Evolutionary conservation across 345 rosid species (phyloP).

Genomic region (Cardamine occulta): DNA sequence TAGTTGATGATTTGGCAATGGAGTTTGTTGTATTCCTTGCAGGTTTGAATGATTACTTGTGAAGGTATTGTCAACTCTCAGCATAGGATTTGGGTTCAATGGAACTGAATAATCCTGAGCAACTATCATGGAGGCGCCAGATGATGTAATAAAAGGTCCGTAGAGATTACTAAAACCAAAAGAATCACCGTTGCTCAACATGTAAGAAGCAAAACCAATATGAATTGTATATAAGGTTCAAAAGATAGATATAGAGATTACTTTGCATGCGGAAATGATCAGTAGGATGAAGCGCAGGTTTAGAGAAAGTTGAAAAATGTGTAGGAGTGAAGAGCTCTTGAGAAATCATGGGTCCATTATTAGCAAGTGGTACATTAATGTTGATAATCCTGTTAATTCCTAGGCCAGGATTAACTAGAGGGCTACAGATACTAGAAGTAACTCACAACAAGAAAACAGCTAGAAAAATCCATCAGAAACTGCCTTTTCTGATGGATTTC

Average conservation of each 20-base stretch:
- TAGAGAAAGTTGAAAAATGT: constrained; percentile 53
- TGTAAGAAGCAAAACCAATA: background rate
- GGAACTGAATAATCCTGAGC: no score
- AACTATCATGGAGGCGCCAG: constrained; percentile 51
- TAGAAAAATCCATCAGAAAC: no score
- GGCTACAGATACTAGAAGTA: no score
- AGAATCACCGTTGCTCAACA: constrained; percentile 50
- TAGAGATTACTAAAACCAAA: constrained; percentile 56
- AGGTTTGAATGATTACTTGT: constrained; percentile 54
- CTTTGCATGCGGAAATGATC: constrained; percentile 59
- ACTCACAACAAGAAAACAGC: no score
- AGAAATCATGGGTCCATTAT: background rate
- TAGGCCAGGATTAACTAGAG: no score
- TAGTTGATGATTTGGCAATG: constrained; percentile 28
- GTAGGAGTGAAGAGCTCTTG: constrained; percentile 33
- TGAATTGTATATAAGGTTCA: background rate
- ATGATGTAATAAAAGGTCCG: constrained; percentile 43
- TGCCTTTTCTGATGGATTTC: no score
- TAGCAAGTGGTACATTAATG: constrained; percentile 44
- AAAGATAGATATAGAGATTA: constrained; percentile 31
- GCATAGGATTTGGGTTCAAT: constrained; percentile 49
- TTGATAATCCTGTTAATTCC: constrained; percentile 54
- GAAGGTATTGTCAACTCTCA: constrained; percentile 49
- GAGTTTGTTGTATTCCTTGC: constrained; percentile 54
- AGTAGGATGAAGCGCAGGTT: constrained; percentile 57